phyloP scores from a whole-genome alignment of 2,329 filamentous ascomycete genomes.

The Apiospora koreana region DNA sequence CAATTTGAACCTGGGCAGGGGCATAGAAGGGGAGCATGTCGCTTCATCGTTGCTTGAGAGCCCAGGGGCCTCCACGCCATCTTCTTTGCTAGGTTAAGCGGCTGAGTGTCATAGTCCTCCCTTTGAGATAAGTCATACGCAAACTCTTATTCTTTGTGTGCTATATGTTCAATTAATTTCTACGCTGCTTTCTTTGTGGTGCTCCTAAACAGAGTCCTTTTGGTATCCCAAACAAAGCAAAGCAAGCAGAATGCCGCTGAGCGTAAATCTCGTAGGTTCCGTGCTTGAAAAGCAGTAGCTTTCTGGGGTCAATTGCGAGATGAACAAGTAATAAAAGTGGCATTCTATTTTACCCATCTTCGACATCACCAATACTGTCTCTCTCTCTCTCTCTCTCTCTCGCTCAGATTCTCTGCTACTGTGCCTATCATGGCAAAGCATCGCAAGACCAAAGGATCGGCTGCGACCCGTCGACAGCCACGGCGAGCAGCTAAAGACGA shows the following conservation, averaged over 20 bases:
- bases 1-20: neutral
- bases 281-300: neutral
- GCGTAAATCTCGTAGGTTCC: neutral
- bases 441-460: neutral
- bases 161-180: neutral
- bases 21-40: neutral
- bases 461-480: neutral
- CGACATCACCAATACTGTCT: neutral
- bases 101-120: neutral
- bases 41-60: neutral
- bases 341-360: neutral
- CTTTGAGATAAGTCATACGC: neutral
- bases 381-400: neutral
- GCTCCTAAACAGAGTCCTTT: neutral
- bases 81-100: neutral
- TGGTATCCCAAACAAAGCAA: conserved; percentile 1
- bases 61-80: neutral
- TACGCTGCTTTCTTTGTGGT: neutral
- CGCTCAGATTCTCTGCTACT: neutral
- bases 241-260: neutral
- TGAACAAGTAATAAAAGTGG: neutral
- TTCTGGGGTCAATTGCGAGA: neutral
- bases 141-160: neutral
- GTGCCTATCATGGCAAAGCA: neutral
- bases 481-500: neutral